A percentile compares a stretch with the other conserved stretches of the same genome.
phyloP scores from a whole-genome alignment of 2,329 filamentous ascomycete genomes.

The Xylariaceae sp. region DNA sequence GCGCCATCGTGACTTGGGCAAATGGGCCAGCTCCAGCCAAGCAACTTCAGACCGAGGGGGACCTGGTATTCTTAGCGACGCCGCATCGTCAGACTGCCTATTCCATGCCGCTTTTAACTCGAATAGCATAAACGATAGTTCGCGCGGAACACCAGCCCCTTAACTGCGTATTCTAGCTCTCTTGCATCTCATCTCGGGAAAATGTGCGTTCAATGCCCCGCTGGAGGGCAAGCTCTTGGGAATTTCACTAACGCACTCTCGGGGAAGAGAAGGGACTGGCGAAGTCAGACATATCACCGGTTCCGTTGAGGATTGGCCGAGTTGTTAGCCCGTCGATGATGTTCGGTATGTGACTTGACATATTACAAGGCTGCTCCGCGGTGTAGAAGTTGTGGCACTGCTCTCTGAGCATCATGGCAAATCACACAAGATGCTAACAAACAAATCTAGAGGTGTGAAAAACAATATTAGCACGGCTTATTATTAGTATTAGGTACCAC shows the following conservation, averaged over 20 bases:
- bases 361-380: background rate
- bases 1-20: background rate
- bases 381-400: background rate
- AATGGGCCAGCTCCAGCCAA: background rate
- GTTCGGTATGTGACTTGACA: background rate
- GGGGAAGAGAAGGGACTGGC: background rate
- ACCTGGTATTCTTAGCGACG: constrained; percentile 22
- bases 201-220: background rate
- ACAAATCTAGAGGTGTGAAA: background rate
- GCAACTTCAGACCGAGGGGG: constrained; percentile 1
- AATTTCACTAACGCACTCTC: background rate
- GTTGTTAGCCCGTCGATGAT: too few species aligned
- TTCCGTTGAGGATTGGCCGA: background rate
- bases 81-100: constrained; percentile 35
- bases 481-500: constrained; percentile 31
- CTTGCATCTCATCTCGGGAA: background rate
- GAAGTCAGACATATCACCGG: background rate
- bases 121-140: background rate
- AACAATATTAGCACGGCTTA: constrained; percentile 25
- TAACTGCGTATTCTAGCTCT: background rate
- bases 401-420: background rate
- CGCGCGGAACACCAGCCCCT: background rate
- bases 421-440: background rate
- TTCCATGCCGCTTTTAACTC: constrained; percentile 21
- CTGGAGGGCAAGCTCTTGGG: background rate